Evolutionary conservation across 176 grass and related monocot species (phyloP), one percentile per base, ranked within the genome.

Genomic region (Hyparrhenia diplandra): DNA sequence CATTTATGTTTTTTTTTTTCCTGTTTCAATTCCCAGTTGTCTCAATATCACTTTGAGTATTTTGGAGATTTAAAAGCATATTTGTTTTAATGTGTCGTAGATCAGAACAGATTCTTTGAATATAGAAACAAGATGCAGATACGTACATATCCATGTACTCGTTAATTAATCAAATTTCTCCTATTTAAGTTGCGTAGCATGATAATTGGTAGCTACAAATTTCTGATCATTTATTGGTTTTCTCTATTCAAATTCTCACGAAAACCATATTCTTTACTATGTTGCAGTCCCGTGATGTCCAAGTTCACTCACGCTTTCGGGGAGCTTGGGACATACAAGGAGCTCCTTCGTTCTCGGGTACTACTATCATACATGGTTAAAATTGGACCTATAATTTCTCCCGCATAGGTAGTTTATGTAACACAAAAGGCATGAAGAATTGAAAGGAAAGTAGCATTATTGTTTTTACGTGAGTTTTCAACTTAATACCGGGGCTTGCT

Each of bases 341-440:
- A 94, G 82, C 83, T 94, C 59, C 89, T 98, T 91, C 95, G 90
- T 61, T 92, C 95, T 87, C 95, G 95, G 88, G 95, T 94, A 88
- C 12, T 57, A 27, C 46, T 58, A 72, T 84, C 28, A 10, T 57
- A 55, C 40, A 63, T 0, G 41, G 62, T 63, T 5, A 30, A 21
- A 61, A 6, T 70, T 78, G 8, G 10, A 65, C 27, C 13, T 57
- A 36, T 24, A 1, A 32, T 80, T 27, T 60, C 27, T 73, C 54
- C 47, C 75, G 34, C 36, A 45, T 45, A 34, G 9, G 29, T 76
- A 71, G 31, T 32, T 32, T 4, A 32, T 32, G 31, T 32, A 32
- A 71, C 30, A 36, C 16, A 41, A 23, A 27, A 0, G 62, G 51
- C 41, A 70, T 51, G 43, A 52, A 43, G 43, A 59, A 49, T 41